A percentile compares a stretch with the other conserved stretches of the same genome.
Conservation (phyloP, 148 eudicot genomes). For the Nyssa sinensis region DNA sequence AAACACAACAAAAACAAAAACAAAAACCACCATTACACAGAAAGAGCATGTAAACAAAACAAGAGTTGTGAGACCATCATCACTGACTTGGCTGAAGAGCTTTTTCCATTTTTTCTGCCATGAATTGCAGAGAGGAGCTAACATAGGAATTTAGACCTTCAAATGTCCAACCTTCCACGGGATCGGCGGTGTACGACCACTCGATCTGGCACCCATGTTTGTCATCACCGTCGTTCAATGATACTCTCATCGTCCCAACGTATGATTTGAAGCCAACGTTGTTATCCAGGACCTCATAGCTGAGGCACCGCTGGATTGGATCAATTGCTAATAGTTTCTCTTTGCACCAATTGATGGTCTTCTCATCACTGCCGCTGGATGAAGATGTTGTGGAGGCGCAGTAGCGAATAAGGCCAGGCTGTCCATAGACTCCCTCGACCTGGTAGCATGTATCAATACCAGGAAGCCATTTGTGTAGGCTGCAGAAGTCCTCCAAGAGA, state of each 20-base stretch:
- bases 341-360: conserved; percentile 28
- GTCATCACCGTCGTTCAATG: conserved; percentile 2
- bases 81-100: background rate
- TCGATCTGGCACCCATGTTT: conserved; percentile 16
- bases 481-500: conserved; percentile 43
- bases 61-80: too few species aligned
- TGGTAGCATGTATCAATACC: conserved; percentile 33
- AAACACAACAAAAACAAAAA: too few species aligned
- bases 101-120: conserved; percentile 20
- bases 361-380: conserved; percentile 1
- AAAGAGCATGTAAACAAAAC: too few species aligned
- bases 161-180: conserved; percentile 17
- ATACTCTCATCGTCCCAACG: conserved; percentile 3
- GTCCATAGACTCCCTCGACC: conserved; percentile 30
- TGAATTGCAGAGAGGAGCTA: conserved; percentile 8
- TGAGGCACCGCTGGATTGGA: conserved; percentile 12
- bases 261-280: conserved; percentile 22
- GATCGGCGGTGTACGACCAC: conserved; percentile 27
- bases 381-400: conserved; percentile 29
- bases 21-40: too few species aligned
- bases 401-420: conserved; percentile 45
- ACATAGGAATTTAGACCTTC: conserved; percentile 17
- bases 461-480: conserved; percentile 36
- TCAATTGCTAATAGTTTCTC: conserved; percentile 40
- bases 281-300: conserved; percentile 20